These are phyloP conservation scores for Alternaria atra DNA, from an alignment of 2,329 filamentous ascomycete genomes.

Conservation along the genomic window DNA sequence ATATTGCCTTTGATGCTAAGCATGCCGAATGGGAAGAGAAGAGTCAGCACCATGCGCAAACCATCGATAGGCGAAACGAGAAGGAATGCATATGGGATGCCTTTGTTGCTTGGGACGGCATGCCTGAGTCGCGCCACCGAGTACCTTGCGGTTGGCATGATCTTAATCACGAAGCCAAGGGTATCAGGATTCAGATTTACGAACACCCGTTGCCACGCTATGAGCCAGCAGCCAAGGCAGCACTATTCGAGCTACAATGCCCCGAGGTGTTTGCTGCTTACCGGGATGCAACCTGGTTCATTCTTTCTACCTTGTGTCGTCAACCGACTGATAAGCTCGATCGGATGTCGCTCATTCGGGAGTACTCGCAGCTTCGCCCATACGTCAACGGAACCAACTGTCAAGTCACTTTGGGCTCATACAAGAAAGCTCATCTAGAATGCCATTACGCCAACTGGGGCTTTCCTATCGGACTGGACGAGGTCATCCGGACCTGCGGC, in stretches of 20 bases:
- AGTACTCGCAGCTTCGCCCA: conserved; percentile 45
- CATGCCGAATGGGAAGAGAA: conserved; percentile 50
- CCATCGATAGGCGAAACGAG: conserved; percentile 36
- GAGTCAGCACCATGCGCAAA: conserved; percentile 27
- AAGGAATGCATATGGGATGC: conserved; percentile 44
- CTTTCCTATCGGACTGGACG: conserved; percentile 54
- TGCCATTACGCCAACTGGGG: conserved; percentile 59
- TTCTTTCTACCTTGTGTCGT: conserved; percentile 53
- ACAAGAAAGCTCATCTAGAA: conserved; percentile 56
- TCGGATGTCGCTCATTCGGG: conserved; percentile 32
- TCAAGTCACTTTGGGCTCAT: conserved; percentile 55
- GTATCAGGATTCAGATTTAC: conserved; percentile 57
- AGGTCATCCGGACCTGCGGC: conserved; percentile 59
- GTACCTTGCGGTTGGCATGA: conserved; percentile 58
- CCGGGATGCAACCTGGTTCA: conserved; percentile 62
- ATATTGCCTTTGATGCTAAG: conserved; percentile 45
- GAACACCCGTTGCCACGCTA: conserved; percentile 61
- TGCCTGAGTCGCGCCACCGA: conserved; percentile 17
- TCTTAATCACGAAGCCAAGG: conserved; percentile 46
- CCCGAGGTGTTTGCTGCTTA: conserved; percentile 60
- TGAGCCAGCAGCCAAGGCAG: conserved; percentile 49
- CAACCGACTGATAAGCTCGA: conserved; percentile 6
- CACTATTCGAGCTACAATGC: conserved; percentile 63
- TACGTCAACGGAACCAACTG: conserved; percentile 25
- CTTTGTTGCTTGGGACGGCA: conserved; percentile 27